phyloP scores from a whole-genome alignment of 2,329 filamentous ascomycete species.

The Aaosphaeria arxii region DNA sequence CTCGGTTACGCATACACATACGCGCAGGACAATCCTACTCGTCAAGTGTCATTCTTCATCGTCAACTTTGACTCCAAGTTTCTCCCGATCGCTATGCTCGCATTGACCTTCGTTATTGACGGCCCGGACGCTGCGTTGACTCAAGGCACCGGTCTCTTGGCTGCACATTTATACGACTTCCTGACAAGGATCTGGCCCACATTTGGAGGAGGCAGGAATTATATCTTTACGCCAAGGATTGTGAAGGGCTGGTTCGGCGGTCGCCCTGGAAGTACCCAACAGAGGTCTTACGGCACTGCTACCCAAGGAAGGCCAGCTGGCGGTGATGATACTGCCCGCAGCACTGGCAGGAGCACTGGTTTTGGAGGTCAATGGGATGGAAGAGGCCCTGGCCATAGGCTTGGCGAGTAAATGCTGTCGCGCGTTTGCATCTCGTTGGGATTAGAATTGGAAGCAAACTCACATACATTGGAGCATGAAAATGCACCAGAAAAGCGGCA shows the following conservation, averaged over 20 bases:
- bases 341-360: constrained; percentile 25
- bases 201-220: constrained; percentile 79
- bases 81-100: constrained; percentile 76
- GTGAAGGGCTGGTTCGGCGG: constrained; percentile 65
- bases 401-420: constrained; percentile 14
- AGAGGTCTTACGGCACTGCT: constrained; percentile 63
- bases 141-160: constrained; percentile 75
- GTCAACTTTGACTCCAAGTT: constrained; percentile 79
- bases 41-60: constrained; percentile 75
- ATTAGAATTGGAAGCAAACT: background rate
- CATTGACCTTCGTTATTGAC: constrained; percentile 67
- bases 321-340: constrained; percentile 7
- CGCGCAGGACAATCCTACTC: constrained; percentile 78
- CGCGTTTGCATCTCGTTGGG: too few relatives aligned
- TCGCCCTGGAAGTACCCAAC: constrained; percentile 39
- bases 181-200: constrained; percentile 82
- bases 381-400: constrained; percentile 30
- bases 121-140: constrained; percentile 57
- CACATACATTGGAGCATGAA: background rate
- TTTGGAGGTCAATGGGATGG: constrained; percentile 17
- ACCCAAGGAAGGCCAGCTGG: constrained; percentile 37
- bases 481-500: too few relatives aligned
- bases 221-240: constrained; percentile 70
- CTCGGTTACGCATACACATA: constrained; percentile 82
- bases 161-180: constrained; percentile 90